Conservation (phyloP, 257 asterid genomes). For the Mentha longifolia region DNA sequence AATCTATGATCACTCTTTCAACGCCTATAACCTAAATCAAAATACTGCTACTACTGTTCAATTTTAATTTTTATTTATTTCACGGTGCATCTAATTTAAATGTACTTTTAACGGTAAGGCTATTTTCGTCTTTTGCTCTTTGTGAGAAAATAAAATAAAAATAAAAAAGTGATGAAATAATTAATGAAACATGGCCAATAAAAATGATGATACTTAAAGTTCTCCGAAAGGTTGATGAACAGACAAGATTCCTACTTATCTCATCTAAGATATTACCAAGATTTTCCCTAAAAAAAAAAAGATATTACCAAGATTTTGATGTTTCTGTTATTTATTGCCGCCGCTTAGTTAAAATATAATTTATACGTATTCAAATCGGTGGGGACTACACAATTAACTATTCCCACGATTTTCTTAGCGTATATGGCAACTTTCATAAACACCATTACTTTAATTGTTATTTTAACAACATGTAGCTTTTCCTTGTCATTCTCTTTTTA, state of each 20-base stretch:
- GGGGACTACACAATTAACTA: constrained; percentile 24
- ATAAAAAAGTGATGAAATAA: too few relatives aligned
- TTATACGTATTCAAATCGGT: constrained; percentile 17
- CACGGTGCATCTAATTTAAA: too few relatives aligned
- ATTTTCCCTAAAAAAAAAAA: too few relatives aligned
- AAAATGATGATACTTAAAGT: constrained; percentile 12
- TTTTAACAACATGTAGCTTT: too few relatives aligned
- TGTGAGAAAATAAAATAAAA: too few relatives aligned
- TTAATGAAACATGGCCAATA: too few relatives aligned
- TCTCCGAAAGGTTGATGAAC: constrained; percentile 23
- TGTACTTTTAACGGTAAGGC: too few relatives aligned
- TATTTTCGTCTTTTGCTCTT: too few relatives aligned
- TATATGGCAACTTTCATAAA: not conserved
- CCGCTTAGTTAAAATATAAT: constrained; percentile 26
- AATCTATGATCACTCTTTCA: constrained; percentile 6
- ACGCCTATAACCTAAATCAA: not conserved
- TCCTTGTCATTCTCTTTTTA: not conserved
- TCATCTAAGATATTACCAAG: constrained; percentile 36
- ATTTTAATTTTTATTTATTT: too few relatives aligned
- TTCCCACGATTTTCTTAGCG: not conserved
- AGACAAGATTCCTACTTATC: constrained; percentile 45
- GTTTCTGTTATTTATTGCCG: constrained; percentile 32
- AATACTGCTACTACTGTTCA: too few relatives aligned
- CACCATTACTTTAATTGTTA: not conserved
- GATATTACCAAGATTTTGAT: constrained; percentile 37